Evolutionary conservation across 2,329 filamentous ascomycete species (phyloP).

Genomic region (Didymella pomorum): DNA sequence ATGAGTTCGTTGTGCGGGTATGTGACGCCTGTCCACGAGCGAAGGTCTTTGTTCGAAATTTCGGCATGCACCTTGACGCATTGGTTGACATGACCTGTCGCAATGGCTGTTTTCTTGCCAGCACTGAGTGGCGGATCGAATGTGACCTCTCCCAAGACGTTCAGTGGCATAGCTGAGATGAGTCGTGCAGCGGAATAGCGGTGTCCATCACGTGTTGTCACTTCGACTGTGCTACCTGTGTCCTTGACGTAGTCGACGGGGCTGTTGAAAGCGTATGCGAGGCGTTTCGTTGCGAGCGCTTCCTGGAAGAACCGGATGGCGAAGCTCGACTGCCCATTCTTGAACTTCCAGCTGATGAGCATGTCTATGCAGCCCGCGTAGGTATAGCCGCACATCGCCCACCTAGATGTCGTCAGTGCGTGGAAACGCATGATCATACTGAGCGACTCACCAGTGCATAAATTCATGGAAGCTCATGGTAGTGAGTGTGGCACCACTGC

Average conservation of each 20-base stretch:
- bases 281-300: constrained; percentile 49
- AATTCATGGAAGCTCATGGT: constrained; percentile 59
- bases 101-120: constrained; percentile 49
- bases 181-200: constrained; percentile 35
- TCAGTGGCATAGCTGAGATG: constrained; percentile 57
- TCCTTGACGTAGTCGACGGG: constrained; percentile 49
- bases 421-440: not conserved
- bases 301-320: constrained; percentile 58
- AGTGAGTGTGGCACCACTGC: constrained; percentile 54
- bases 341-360: constrained; percentile 48
- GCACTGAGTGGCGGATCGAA: constrained; percentile 54
- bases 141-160: constrained; percentile 53
- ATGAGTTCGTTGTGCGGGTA: constrained; percentile 55
- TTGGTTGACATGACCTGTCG: constrained; percentile 57
- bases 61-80: constrained; percentile 59
- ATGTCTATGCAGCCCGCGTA: constrained; percentile 53
- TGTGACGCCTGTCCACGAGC: constrained; percentile 55
- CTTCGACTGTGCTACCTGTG: constrained; percentile 36
- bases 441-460: constrained; percentile 52
- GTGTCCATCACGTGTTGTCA: constrained; percentile 49
- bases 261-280: constrained; percentile 55
- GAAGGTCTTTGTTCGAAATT: constrained; percentile 51
- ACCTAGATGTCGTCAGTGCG: constrained; percentile 24
- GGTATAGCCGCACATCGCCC: constrained; percentile 34
- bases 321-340: constrained; percentile 56